Evolutionary conservation across 2,329 filamentous ascomycete species (phyloP), one percentile per base, ranked within the genome.

Genomic region (Trichoderma asperellum): DNA sequence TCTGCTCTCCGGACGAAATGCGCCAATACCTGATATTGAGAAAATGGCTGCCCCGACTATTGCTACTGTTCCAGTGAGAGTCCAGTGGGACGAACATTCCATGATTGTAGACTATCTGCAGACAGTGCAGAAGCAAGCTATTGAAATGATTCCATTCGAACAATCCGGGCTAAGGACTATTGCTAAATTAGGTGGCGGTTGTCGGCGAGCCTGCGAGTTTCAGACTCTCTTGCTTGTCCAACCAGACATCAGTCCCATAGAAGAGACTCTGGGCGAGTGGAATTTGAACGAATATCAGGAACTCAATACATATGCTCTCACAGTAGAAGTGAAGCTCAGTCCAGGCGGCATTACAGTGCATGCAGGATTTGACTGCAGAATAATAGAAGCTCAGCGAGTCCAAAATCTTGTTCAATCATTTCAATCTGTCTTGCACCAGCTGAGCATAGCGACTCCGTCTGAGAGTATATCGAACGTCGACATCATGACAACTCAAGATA

Each of bases 361-460:
- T 2, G n/a, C 16, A 14, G n/a, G 43, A 12, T 71, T 55, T 32
- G 56, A 65, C 16, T 56, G 59, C 1, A 65, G 65, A n/a, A 37
- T 71, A 34, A 62, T n/a, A 29, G 68, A 1, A 10, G 37, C 16
- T 64, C 32, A 63, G 52, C 49, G 3, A 14, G 65, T 71, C 52
- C 40, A 70, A 27, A 67, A 27, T 24, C 59, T 65, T 24, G 27
- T 70, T 8, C 57, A 70, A 8, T 61, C 56, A 18, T 52, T 72
- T 2, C 60, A 52, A 0, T 43, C 43, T 21, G 40, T 65, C 2
- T 24, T 70, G 10, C 5, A 49, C 4, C 43, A 49, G n/a, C n/a
- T 47, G n/a, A 27, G 40, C 35, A 29, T 27, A 32, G 21, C n/a
- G 5, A 21, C 37, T 12, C 53, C 32, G n/a, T 14, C 18, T 8